These are phyloP conservation scores for Neurospora cerealis DNA, from an alignment of 495 filamentous ascomycete species.

Conservation along the genomic window DNA sequence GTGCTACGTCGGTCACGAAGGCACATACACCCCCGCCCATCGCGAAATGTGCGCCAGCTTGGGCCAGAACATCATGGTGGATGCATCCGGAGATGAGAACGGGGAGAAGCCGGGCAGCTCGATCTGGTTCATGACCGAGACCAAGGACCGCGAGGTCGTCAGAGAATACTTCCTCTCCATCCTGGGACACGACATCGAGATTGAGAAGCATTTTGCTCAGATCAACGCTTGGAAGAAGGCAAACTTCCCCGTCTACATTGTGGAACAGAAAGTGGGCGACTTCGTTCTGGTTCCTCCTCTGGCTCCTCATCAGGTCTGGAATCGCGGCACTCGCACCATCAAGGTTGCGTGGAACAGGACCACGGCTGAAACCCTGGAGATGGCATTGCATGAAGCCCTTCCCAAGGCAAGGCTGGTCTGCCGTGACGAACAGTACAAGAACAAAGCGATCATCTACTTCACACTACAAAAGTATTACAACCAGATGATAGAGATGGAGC, in stretches of 20 bases:
- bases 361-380: slow-evolving; percentile 77
- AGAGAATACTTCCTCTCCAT: slow-evolving; percentile 86
- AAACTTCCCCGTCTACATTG: slow-evolving; percentile 83
- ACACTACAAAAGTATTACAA: slow-evolving; percentile 67
- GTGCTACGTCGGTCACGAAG: slow-evolving; percentile 97
- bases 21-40: slow-evolving; percentile 92
- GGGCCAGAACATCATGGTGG: slow-evolving; percentile 96
- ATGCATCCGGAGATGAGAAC: slow-evolving; percentile 64
- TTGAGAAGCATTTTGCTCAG: slow-evolving; percentile 92
- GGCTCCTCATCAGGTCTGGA: slow-evolving; percentile 98
- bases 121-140: slow-evolving; percentile 97
- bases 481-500: slow-evolving; percentile 46
- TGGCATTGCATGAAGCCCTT: slow-evolving; percentile 77
- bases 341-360: slow-evolving; percentile 99
- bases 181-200: slow-evolving; percentile 89
- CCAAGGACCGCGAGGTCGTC: slow-evolving; percentile 74
- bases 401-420: slow-evolving; percentile 84
- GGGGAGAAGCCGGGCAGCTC: slow-evolving; percentile 73
- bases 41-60: slow-evolving; percentile 96
- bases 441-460: slow-evolving; percentile 87
- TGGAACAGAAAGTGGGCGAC: slow-evolving; percentile 87
- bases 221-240: slow-evolving; percentile 87
- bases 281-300: slow-evolving; percentile 93
- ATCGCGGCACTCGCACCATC: slow-evolving; percentile 86
- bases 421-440: slow-evolving; percentile 98